Conservation (phyloP, 176 grass and related monocot genomes). For the Dendrocalamus sinicus region DNA sequence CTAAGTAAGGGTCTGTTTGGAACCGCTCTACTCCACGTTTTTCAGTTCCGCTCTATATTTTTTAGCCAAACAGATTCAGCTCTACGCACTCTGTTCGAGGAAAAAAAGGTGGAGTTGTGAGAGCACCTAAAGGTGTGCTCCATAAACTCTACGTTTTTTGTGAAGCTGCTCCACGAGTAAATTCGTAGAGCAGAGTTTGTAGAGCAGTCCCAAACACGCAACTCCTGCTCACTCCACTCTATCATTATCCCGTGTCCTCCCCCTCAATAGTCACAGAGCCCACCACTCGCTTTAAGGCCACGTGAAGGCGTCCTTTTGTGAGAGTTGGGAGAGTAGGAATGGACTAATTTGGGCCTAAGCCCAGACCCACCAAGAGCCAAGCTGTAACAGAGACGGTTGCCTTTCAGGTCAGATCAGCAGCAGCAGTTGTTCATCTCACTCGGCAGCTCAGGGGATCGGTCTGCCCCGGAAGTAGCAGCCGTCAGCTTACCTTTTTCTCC, state of each 20-base stretch:
- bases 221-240: background rate
- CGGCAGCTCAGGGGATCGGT: background rate
- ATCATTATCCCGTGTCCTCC: background rate
- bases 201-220: no score
- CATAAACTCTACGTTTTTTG: no score
- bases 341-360: slow-evolving; percentile 9
- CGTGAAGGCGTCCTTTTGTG: slow-evolving; percentile 46
- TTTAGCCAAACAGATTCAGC: no score
- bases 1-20: no score
- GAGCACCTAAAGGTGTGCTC: no score
- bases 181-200: no score
- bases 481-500: background rate
- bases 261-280: background rate
- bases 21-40: no score
- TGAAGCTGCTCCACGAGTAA: no score
- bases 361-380: slow-evolving; percentile 18
- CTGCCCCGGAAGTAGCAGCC: slow-evolving; percentile 1
- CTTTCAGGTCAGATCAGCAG: background rate
- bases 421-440: background rate
- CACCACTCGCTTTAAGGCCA: slow-evolving; percentile 47
- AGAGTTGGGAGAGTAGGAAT: background rate
- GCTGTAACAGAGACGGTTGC: background rate
- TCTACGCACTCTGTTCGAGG: no score
- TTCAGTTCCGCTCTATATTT: no score
- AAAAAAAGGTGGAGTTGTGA: no score